Evolutionary conservation across 805 yeast genomes (phyloP).

Genomic region (Yarrowia phangngaensis): DNA sequence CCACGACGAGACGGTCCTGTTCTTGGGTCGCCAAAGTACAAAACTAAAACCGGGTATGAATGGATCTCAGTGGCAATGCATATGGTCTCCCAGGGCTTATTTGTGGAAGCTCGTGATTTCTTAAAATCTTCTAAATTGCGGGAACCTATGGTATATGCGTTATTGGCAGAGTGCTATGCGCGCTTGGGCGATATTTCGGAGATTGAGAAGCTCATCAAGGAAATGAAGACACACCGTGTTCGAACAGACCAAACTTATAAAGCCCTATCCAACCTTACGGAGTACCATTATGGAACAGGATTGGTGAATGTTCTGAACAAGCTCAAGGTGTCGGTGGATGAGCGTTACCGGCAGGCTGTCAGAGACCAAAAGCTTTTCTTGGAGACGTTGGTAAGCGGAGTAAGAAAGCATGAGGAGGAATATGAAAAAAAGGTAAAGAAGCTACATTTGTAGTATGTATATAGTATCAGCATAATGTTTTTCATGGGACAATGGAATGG

Average conservation of each 20-base stretch:
- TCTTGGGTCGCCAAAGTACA: not conserved
- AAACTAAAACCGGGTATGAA: not conserved
- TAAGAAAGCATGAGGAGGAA: not conserved
- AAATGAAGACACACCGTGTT: not conserved
- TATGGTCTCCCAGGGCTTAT: constrained; percentile 11
- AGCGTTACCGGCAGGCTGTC: not conserved
- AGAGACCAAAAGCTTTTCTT: not conserved
- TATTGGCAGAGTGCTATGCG: constrained; percentile 23
- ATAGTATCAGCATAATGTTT: constrained; percentile 25
- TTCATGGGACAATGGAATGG: too few species aligned
- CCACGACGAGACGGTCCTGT: not conserved
- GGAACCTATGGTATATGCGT: constrained; percentile 15
- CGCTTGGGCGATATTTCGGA: not conserved
- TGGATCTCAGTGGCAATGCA: constrained; percentile 3
- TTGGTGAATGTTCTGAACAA: not conserved
- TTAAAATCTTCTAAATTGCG: not conserved
- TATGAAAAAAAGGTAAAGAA: not conserved
- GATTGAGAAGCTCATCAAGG: constrained; percentile 4
- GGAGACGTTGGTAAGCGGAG: constrained; percentile 2
- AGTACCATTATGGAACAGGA: constrained; percentile 12
- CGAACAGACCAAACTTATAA: constrained; percentile 12
- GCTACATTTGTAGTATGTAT: constrained; percentile 6
- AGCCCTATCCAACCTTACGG: not conserved
- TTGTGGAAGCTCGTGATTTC: constrained; percentile 6
- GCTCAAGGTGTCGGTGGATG: not conserved